Base-by-base conservation (phyloP, 345 rosid genomes). In the Aquilaria yunnanensis region DNA sequence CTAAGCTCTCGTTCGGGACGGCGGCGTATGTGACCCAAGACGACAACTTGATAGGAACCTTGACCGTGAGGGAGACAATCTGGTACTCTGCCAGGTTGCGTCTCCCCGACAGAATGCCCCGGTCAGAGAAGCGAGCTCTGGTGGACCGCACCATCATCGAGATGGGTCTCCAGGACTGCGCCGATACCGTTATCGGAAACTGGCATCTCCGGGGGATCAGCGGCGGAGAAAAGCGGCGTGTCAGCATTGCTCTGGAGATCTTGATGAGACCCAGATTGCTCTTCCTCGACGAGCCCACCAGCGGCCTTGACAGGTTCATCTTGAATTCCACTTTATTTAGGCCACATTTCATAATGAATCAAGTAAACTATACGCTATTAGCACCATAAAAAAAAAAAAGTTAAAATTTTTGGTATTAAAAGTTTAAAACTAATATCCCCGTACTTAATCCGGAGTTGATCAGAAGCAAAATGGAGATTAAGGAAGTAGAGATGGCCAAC, bases 1-100 rank as follows among this genome's bases (percentile, higher is more conserved):
- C 98, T 72, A 92, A 92, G 82, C 97, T 87, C 77, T 89, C 96
- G 56, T 92, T 87, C 23, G 98, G 98, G 59, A 77, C 91, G 29
- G 98, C 98, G 98, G 97, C 98, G 4, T 92, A 92, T 51, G 98
- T 92, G 76, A 92, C 98, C 1, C 98, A 92, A 92, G 98, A 92
- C 32, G 98, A 92, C 72, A 89, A 87, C 87, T 74, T 92, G 83
- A 87, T 85, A 31, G 98, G 98, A 12, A 89, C 97, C 47, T 68
- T 89, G 74, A 92, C 98, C 0, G 98, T 92, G 72, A 78, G 97
- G 73, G 98, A 92, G 80, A 92, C 92, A 8, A 87, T 92, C 12
- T 81, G 80, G 32, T 92, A 92, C 62, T 92, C 98, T 4, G 98
- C 98, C 11, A 66, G 84, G 51, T 76, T 92, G 55, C 96, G 98